phyloP scores from a whole-genome alignment of 768 basidiomycete genomes.

The Fomitopsis serialis region DNA sequence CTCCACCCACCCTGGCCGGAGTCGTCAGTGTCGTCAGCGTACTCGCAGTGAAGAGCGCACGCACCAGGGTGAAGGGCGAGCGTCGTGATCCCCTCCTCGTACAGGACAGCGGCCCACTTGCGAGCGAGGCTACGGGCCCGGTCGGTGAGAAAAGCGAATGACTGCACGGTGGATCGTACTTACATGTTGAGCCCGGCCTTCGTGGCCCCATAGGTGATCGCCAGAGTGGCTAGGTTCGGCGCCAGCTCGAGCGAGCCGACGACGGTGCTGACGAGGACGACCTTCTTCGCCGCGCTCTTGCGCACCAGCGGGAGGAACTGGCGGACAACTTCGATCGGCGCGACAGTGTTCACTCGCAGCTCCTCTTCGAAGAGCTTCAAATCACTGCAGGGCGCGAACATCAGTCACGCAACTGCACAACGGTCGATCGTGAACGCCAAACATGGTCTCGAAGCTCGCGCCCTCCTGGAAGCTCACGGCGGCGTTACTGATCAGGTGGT shows the following conservation, averaged over 20 bases:
- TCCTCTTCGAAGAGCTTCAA: neutral
- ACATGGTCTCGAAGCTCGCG: neutral
- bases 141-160: no score
- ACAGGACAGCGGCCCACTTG: neutral
- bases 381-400: neutral
- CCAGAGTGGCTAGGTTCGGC: neutral
- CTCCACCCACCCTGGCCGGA: neutral
- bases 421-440: neutral
- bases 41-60: neutral
- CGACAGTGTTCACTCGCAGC: neutral
- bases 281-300: neutral
- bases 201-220: neutral
- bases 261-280: neutral
- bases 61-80: neutral
- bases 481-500: neutral
- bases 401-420: neutral
- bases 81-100: neutral
- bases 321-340: neutral
- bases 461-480: neutral
- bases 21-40: neutral
- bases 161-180: neutral
- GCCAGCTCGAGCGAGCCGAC: neutral
- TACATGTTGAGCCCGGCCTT: neutral
- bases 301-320: neutral
- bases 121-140: neutral